phyloP scores from a whole-genome alignment of 352 stramenopile genomes.

The Blastocystis hominis region DNA sequence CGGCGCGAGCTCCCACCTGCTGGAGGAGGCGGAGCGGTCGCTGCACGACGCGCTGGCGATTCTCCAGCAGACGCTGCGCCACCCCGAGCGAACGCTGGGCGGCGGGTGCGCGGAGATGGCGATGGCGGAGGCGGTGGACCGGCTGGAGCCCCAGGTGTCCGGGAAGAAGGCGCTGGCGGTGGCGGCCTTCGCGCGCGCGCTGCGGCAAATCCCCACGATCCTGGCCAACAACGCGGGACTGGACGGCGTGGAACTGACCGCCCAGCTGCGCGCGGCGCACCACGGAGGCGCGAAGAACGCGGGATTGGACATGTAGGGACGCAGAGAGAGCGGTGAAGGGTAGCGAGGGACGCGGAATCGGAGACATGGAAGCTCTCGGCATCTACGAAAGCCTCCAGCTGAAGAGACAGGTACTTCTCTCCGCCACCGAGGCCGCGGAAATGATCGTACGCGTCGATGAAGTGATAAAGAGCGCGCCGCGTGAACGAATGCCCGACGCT shows the following conservation, averaged over 20 bases:
- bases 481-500: slow-evolving; percentile 65
- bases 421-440: slow-evolving; percentile 90
- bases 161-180: slow-evolving; percentile 96
- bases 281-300: slow-evolving; percentile 76
- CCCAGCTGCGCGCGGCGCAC: slow-evolving; percentile 84
- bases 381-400: slow-evolving; percentile 83
- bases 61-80: slow-evolving; percentile 87
- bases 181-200: slow-evolving; percentile 85
- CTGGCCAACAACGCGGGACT: slow-evolving; percentile 97
- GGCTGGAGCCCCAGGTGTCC: slow-evolving; percentile 73
- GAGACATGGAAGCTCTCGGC: slow-evolving; percentile 89
- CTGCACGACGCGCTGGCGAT: slow-evolving; percentile 95
- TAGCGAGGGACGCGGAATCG: slow-evolving; percentile 76
- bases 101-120: slow-evolving; percentile 89
- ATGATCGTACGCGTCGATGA: slow-evolving; percentile 99
- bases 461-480: slow-evolving; percentile 87
- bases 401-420: slow-evolving; percentile 92
- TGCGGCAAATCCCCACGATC: slow-evolving; percentile 90
- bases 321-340: not conserved
- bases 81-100: slow-evolving; percentile 87
- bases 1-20: slow-evolving; percentile 83
- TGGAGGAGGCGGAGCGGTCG: slow-evolving; percentile 96
- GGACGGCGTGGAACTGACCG: slow-evolving; percentile 92
- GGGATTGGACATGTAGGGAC: slow-evolving; percentile 84
- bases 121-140: slow-evolving; percentile 83